A percentile compares a stretch with the other conserved stretches of the same genome.
Conservation (phyloP, 495 filamentous ascomycete genomes). For the Talaromyces liani region DNA sequence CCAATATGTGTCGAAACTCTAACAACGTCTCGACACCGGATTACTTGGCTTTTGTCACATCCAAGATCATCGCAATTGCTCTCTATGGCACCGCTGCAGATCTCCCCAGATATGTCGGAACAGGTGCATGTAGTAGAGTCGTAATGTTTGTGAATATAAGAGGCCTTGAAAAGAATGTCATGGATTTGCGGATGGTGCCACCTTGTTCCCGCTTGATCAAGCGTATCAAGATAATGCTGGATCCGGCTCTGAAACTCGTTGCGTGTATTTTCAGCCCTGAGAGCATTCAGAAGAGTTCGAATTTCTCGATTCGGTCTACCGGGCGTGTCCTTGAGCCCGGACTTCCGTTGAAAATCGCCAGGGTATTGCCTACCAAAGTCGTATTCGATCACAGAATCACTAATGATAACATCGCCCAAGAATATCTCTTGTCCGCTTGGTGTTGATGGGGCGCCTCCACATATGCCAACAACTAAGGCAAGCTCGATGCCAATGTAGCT, state of each 20-base stretch:
- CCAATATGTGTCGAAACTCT: conserved; percentile 13
- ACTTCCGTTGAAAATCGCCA: conserved; percentile 14
- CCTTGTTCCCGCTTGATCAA: neutral
- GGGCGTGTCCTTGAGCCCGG: conserved; percentile 14
- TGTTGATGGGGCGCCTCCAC: conserved; percentile 17
- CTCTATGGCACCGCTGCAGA: conserved; percentile 6
- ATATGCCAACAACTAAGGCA: conserved; percentile 17
- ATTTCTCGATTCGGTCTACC: conserved; percentile 18
- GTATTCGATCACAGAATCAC: conserved; percentile 23
- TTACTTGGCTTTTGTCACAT: conserved; percentile 6
- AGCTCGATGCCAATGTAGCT: conserved; percentile 14
- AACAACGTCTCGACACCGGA: neutral
- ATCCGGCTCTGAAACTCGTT: conserved; percentile 11
- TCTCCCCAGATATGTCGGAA: neutral
- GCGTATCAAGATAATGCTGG: neutral
- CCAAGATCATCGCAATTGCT: conserved; percentile 2
- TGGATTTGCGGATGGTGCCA: conserved; percentile 9
- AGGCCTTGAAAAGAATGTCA: conserved; percentile 21
- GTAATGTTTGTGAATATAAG: conserved; percentile 22
- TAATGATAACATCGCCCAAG: conserved; percentile 36
- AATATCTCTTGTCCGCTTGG: conserved; percentile 10
- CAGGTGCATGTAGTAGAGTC: neutral
- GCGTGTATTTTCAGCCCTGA: conserved; percentile 8
- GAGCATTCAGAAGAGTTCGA: conserved; percentile 15
- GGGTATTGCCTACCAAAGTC: conserved; percentile 22